Evolutionary conservation across 2,329 filamentous ascomycete species (phyloP), one percentile per base, ranked within the genome.

Genomic region (Chrysoporthe cubensis): DNA sequence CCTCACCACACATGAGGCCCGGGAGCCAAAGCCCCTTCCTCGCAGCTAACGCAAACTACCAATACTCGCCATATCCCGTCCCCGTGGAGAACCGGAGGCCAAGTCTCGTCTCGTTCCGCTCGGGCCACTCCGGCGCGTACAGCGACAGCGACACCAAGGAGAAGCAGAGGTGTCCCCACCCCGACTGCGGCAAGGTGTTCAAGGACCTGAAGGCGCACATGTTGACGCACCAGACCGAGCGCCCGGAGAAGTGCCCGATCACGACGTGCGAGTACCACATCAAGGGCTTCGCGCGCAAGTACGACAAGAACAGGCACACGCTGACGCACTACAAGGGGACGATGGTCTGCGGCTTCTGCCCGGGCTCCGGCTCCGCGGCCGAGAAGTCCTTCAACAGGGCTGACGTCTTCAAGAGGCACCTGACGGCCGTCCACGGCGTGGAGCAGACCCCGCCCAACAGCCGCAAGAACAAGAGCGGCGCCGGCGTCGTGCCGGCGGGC

Each of bases 351-450:
- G 94, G 93, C 42, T 97, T 97, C 82, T 97, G 94, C 75, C 93
- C 94, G 1, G 93, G 93, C 44, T 93, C 92, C 40, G 94, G 94
- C 4, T 95, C 93, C 4, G 88, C 93, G 8, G 91, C 91, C 1
- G 94, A 97, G 80, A 97, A 97, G 87, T 95, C 92, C 71, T 97
- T 97, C 78, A 97, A 97, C 82, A 89, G 94, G 66, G 94, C 94
- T 68, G 94, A 97, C 73, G 94, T 97, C 70, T 97, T 97, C 86
- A 97, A 97, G 86, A 87, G 94, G 70, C 94, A 97, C 78, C 80
- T 97, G 74, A 97, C 93, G 6, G 91, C 93, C 0, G 92, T 97
- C 3, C 94, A 97, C 77, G 91, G 91, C 34, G 94, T 97, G 46
- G 94, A 97, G 80, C 94, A 97, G 81, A 95, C 92, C 0, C 92